A percentile compares a stretch with the other conserved stretches of the same genome.
These are phyloP conservation scores for Trypanosoma theileri DNA, from an alignment of 208 protist genomes.

Conservation along the genomic window DNA sequence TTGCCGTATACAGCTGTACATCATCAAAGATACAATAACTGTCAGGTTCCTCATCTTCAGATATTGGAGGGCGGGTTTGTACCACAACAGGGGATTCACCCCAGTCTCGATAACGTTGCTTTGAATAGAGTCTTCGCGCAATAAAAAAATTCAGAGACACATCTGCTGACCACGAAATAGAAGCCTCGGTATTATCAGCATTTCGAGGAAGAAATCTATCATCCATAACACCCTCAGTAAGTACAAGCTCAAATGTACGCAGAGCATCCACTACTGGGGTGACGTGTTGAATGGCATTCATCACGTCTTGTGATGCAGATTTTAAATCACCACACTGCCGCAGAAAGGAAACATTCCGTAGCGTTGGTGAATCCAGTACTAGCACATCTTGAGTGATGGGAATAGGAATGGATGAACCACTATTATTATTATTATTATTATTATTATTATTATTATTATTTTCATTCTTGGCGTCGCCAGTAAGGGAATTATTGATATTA, in stretches of 20 bases:
- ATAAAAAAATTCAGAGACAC: conserved; percentile 72
- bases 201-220: background rate
- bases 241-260: conserved; percentile 9
- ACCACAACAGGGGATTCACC: conserved; percentile 60
- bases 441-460: conserved; percentile 5
- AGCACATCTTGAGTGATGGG: conserved; percentile 7
- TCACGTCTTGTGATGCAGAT: background rate
- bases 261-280: conserved; percentile 6
- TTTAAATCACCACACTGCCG: conserved; percentile 21
- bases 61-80: conserved; percentile 46
- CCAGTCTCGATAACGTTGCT: conserved; percentile 26
- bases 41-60: conserved; percentile 67
- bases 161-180: conserved; percentile 29
- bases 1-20: conserved; percentile 60
- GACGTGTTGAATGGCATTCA: background rate
- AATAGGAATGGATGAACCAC: background rate
- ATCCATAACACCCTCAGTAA: conserved; percentile 12
- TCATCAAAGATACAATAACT: conserved; percentile 75
- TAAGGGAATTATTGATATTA: background rate
- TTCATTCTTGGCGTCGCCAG: background rate
- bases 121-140: conserved; percentile 62
- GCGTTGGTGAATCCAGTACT: conserved; percentile 2
- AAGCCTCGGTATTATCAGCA: background rate
- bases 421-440: background rate
- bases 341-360: conserved; percentile 14